Evolutionary conservation across 805 yeast genomes (phyloP).

Genomic region (Cyberlindnera mrakii): DNA sequence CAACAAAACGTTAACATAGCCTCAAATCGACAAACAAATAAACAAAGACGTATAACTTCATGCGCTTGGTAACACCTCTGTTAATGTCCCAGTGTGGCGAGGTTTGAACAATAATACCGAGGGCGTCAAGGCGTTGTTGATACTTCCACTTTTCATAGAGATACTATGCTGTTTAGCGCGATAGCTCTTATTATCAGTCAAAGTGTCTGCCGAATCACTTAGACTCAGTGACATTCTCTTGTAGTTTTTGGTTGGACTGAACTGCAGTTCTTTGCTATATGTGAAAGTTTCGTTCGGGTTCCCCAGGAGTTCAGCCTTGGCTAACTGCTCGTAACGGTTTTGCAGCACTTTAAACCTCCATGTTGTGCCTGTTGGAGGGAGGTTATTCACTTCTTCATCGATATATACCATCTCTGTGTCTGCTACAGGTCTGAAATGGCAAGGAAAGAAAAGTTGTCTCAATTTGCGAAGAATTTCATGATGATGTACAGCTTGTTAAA

Average conservation of each 20-base stretch:
- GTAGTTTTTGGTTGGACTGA: neutral
- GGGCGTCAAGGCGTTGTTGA: neutral
- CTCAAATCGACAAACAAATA: too few relatives aligned
- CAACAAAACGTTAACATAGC: too few relatives aligned
- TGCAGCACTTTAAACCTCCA: conserved; percentile 19
- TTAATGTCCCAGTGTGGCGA: neutral
- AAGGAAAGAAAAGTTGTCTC: neutral
- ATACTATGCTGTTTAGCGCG: neutral
- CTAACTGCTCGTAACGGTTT: conserved; percentile 8
- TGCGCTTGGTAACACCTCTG: neutral
- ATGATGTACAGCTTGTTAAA: too few relatives aligned
- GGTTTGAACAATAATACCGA: neutral
- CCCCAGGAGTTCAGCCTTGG: neutral
- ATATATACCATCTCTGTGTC: neutral
- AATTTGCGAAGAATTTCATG: too few relatives aligned
- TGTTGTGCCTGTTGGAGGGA: conserved; percentile 12
- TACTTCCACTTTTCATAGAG: neutral
- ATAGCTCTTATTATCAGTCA: neutral
- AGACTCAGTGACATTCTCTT: neutral
- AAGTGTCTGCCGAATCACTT: neutral
- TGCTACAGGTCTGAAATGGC: neutral
- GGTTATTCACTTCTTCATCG: conserved; percentile 1
- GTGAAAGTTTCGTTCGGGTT: neutral
- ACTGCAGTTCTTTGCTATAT: neutral
- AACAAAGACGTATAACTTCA: too few relatives aligned